Conservation (phyloP, 441 rosid species). For the Adansonia rubrostipa region DNA sequence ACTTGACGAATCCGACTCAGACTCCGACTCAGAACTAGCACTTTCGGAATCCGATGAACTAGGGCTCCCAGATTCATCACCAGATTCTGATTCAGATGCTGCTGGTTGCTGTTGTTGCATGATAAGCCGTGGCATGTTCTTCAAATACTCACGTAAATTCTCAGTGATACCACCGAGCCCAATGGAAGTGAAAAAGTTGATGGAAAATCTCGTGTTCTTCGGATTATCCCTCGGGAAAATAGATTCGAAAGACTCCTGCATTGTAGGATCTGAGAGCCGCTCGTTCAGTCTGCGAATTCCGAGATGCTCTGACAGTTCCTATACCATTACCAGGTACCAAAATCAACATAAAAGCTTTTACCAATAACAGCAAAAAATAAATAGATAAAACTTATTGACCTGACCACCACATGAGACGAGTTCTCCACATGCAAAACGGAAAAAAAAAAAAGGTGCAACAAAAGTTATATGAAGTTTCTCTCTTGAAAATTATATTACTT, state of each 20-base stretch:
- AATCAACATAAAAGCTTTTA: slow-evolving; percentile 5
- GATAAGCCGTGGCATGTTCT: slow-evolving; percentile 94
- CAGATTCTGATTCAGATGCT: slow-evolving; percentile 49
- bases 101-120: slow-evolving; percentile 79
- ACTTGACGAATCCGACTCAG: slow-evolving; percentile 25
- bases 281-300: slow-evolving; percentile 76
- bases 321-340: slow-evolving; percentile 33
- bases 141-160: slow-evolving; percentile 77
- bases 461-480: too few species aligned
- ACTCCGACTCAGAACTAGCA: neutral
- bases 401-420: too few species aligned
- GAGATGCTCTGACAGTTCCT: slow-evolving; percentile 87
- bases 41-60: slow-evolving; percentile 20
- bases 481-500: too few species aligned
- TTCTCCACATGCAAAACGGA: too few species aligned
- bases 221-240: slow-evolving; percentile 91
- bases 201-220: slow-evolving; percentile 84
- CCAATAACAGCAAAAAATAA: neutral
- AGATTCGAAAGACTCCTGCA: slow-evolving; percentile 76
- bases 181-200: slow-evolving; percentile 91
- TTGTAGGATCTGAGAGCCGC: slow-evolving; percentile 76
- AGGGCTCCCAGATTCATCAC: slow-evolving; percentile 35
- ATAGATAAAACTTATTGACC: neutral
- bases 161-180: slow-evolving; percentile 97
- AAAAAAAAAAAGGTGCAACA: too few species aligned